Percentiles rank a stretch among this genome's conserved stretches.
Conservation (phyloP, 306 rosid genomes). For the Trifolium subterraneum region DNA sequence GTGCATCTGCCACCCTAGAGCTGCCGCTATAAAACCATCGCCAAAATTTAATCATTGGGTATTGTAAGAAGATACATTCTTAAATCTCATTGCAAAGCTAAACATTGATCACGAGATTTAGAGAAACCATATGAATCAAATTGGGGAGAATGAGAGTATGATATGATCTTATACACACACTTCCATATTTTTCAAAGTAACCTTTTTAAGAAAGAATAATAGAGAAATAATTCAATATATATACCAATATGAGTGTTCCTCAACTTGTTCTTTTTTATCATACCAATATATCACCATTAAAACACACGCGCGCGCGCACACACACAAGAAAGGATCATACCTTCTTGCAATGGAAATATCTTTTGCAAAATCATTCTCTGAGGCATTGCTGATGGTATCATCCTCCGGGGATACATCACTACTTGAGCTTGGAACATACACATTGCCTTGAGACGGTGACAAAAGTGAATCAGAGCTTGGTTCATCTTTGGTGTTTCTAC, state of each 20-base stretch:
- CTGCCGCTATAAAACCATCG: constrained; percentile 54
- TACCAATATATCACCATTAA: too few species aligned
- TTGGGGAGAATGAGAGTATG: not conserved
- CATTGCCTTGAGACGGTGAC: constrained; percentile 54
- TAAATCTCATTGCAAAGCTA: too few species aligned
- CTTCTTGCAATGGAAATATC: constrained; percentile 45
- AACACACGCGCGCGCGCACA: too few species aligned
- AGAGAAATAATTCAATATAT: too few species aligned
- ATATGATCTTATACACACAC: not conserved
- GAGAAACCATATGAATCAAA: too few species aligned
- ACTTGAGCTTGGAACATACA: constrained; percentile 44
- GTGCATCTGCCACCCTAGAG: constrained; percentile 28
- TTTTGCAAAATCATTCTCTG: constrained; percentile 33
- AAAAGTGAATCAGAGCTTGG: constrained; percentile 64
- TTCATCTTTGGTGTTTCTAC: constrained; percentile 48
- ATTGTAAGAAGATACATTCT: not conserved
- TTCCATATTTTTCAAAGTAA: not conserved
- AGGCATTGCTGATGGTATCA: constrained; percentile 37
- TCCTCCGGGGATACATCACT: constrained; percentile 39
- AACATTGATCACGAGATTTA: too few species aligned
- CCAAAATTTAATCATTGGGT: constrained; percentile 5
- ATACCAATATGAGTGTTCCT: too few species aligned
- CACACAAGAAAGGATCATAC: constrained; percentile 57
- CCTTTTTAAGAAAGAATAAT: not conserved
- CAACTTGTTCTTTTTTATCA: constrained; percentile 5